phyloP scores from a whole-genome alignment of 2,329 filamentous ascomycete species.

The Pyrenophora graminea region DNA sequence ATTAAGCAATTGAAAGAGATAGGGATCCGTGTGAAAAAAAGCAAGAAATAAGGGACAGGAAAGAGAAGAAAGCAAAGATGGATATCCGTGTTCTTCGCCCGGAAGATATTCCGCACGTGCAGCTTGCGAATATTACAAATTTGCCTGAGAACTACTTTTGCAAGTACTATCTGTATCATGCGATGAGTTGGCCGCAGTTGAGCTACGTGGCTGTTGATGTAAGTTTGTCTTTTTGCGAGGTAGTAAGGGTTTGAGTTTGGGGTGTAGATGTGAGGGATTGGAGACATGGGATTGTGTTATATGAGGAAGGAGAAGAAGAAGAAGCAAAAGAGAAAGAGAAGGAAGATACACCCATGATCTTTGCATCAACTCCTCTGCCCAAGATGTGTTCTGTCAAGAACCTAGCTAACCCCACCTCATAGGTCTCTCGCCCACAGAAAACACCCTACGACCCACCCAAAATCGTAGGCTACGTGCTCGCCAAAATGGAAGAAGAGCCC shows the following conservation, averaged over 20 bases:
- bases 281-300: too few species aligned
- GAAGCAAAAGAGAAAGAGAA: too few species aligned
- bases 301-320: too few species aligned
- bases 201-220: constrained; percentile 93
- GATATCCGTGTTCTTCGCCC: constrained; percentile 86
- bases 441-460: constrained; percentile 89
- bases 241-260: too few species aligned
- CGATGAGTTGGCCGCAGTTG: constrained; percentile 95
- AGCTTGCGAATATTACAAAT: constrained; percentile 98
- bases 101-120: constrained; percentile 86
- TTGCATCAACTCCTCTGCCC: background rate
- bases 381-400: too few species aligned
- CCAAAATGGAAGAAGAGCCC: constrained; percentile 99
- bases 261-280: too few species aligned
- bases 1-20: background rate
- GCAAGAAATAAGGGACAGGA: background rate
- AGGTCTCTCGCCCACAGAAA: constrained; percentile 75
- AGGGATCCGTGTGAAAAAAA: background rate
- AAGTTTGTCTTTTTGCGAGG: constrained; percentile 24
- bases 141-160: constrained; percentile 99
- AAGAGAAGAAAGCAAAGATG: constrained; percentile 57
- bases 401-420: background rate
- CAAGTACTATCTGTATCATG: constrained; percentile 99
- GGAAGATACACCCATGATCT: too few species aligned
- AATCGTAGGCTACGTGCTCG: constrained; percentile 98